Percentiles rank a stretch among this genome's conserved stretches.
Evolutionary conservation across 2,329 filamentous ascomycete species (phyloP).

Genomic region (Colletotrichum sp.): DNA sequence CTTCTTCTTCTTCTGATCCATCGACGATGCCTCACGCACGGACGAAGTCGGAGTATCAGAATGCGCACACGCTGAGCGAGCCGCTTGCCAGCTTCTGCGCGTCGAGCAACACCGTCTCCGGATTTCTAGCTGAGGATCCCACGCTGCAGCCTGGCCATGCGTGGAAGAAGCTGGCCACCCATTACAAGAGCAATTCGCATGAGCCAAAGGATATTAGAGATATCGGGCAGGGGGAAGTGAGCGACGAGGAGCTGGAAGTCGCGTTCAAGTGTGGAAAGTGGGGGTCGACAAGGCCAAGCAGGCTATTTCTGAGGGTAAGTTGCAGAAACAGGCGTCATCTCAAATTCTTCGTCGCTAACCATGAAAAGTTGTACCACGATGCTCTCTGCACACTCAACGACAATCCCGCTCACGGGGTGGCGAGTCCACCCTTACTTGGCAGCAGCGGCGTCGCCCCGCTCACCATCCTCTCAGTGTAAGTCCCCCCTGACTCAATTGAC

Average conservation of each 20-base stretch:
- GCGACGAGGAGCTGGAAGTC: neutral
- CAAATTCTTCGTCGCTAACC: neutral
- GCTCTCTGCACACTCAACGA: neutral
- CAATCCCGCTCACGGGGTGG: conserved; percentile 46
- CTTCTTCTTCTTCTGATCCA: neutral
- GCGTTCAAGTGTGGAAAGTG: neutral
- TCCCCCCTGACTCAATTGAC: neutral
- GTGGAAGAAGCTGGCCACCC: neutral
- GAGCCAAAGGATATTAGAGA: neutral
- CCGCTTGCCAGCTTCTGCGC: neutral
- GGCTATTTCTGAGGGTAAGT: neutral
- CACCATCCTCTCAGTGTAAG: conserved; percentile 68
- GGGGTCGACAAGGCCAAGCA: neutral
- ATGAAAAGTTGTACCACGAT: neutral
- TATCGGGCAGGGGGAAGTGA: neutral
- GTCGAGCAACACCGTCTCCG: neutral
- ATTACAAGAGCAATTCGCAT: neutral
- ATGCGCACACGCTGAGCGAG: neutral
- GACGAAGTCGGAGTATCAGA: neutral
- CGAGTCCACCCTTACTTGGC: conserved; percentile 57
- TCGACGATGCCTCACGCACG: neutral
- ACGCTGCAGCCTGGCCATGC: neutral
- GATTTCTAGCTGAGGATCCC: neutral
- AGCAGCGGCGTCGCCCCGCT: conserved; percentile 68
- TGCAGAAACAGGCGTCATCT: fast-evolving